Percentiles rank a stretch among this genome's conserved stretches.
Evolutionary conservation across 306 rosid species (phyloP).

Genomic region (Vicia faba): DNA sequence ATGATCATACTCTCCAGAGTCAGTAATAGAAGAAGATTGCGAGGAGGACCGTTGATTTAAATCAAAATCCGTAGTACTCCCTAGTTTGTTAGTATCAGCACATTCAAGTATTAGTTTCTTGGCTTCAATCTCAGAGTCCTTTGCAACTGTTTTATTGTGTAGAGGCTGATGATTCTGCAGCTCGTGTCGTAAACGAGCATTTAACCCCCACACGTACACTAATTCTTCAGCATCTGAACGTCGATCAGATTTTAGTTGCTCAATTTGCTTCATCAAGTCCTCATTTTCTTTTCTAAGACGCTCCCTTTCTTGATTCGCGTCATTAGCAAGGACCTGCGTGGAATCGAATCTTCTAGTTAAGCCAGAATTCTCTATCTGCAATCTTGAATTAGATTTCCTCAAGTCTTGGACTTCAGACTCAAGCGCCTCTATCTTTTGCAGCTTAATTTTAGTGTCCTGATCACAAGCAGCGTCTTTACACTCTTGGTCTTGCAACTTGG

Average conservation of each 20-base stretch:
- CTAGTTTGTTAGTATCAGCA: slow-evolving; percentile 58
- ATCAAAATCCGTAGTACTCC: slow-evolving; percentile 51
- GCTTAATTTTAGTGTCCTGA: slow-evolving; percentile 47
- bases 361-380: slow-evolving; percentile 66
- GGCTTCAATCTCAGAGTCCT: slow-evolving; percentile 71
- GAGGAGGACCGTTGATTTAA: slow-evolving; percentile 72
- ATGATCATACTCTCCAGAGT: slow-evolving; percentile 60
- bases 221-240: slow-evolving; percentile 80
- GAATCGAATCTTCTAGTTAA: slow-evolving; percentile 73
- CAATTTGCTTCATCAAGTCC: slow-evolving; percentile 53
- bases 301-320: slow-evolving; percentile 46
- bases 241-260: slow-evolving; percentile 64
- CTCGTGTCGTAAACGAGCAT: slow-evolving; percentile 84
- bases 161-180: slow-evolving; percentile 67
- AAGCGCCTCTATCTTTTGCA: slow-evolving; percentile 55
- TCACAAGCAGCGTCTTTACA: slow-evolving; percentile 39
- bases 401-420: slow-evolving; percentile 61
- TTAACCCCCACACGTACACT: slow-evolving; percentile 82
- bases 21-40: slow-evolving; percentile 54
- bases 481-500: slow-evolving; percentile 60
- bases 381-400: slow-evolving; percentile 52
- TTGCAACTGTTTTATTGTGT: slow-evolving; percentile 69
- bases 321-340: slow-evolving; percentile 67
- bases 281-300: slow-evolving; percentile 55
- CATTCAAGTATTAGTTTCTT: slow-evolving; percentile 63